Evolutionary conservation across 2,329 filamentous ascomycete species (phyloP).

Genomic region (Neopestalotiopsis sp.): DNA sequence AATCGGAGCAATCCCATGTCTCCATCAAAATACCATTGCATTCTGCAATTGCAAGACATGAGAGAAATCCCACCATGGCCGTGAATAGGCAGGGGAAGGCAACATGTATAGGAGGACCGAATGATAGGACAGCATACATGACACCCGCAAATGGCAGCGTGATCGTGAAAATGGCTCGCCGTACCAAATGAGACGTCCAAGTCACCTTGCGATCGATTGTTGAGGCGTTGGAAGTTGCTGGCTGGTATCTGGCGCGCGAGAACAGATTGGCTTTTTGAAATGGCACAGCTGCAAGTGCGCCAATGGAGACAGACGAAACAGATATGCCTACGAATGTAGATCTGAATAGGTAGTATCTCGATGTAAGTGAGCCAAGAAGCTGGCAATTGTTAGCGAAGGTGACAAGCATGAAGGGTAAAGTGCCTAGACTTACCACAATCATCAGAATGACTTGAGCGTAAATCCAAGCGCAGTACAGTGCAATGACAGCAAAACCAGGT

Average conservation of each 20-base stretch:
- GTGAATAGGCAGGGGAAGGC: slow-evolving; percentile 72
- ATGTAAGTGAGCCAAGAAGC: slow-evolving; percentile 74
- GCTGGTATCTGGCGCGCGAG: slow-evolving; percentile 65
- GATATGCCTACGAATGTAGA: slow-evolving; percentile 71
- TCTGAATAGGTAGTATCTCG: slow-evolving; percentile 68
- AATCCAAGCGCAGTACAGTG: slow-evolving; percentile 78
- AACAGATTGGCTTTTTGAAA: slow-evolving; percentile 76
- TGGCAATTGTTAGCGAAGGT: slow-evolving; percentile 21
- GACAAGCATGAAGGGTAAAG: neutral
- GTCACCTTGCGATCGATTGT: slow-evolving; percentile 68
- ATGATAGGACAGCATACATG: slow-evolving; percentile 70
- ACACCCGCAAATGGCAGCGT: slow-evolving; percentile 70
- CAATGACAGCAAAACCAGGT: slow-evolving; percentile 74
- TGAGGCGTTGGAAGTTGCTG: slow-evolving; percentile 68
- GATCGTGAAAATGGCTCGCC: slow-evolving; percentile 71
- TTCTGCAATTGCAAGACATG: slow-evolving; percentile 75
- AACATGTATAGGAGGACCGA: slow-evolving; percentile 64
- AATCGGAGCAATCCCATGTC: slow-evolving; percentile 79
- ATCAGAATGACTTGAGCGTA: slow-evolving; percentile 78
- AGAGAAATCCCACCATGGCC: slow-evolving; percentile 71
- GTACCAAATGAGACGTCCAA: slow-evolving; percentile 76
- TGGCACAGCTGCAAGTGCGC: slow-evolving; percentile 72
- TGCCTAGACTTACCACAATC: slow-evolving; percentile 55
- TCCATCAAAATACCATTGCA: slow-evolving; percentile 82
- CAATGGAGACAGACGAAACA: slow-evolving; percentile 70